These are phyloP conservation scores for Annona cherimola DNA, from an alignment of 164 flowering plant genomes.

Conservation along the genomic window DNA sequence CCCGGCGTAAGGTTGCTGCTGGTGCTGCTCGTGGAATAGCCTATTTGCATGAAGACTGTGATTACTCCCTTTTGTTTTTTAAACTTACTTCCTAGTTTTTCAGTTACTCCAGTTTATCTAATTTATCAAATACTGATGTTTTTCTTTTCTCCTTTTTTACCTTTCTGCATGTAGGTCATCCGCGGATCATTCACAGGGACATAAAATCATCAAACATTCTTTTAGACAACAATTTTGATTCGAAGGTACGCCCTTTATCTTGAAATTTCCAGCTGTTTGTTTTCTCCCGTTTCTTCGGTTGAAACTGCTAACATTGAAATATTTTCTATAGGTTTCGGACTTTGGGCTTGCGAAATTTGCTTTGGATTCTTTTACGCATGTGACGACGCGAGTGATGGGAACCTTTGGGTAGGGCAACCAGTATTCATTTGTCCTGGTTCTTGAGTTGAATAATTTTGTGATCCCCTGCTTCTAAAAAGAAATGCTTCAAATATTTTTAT, in stretches of 20 bases:
- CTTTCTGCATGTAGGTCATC: slow-evolving; percentile 53
- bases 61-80: slow-evolving; percentile 13
- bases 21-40: slow-evolving; percentile 95
- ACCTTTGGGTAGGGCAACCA: slow-evolving; percentile 71
- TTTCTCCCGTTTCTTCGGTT: not conserved
- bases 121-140: not conserved
- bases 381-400: slow-evolving; percentile 91
- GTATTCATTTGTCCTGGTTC: not conserved
- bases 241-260: slow-evolving; percentile 45
- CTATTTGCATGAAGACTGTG: slow-evolving; percentile 93
- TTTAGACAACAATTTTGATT: slow-evolving; percentile 70
- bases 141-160: not conserved
- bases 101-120: not conserved
- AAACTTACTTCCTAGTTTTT: not conserved
- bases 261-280: not conserved
- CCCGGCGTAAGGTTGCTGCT: slow-evolving; percentile 60
- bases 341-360: slow-evolving; percentile 90
- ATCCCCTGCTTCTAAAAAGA: not conserved
- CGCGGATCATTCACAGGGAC: slow-evolving; percentile 88
- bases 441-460: not conserved
- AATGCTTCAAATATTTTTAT: not conserved
- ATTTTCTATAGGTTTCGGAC: slow-evolving; percentile 65
- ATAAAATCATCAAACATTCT: slow-evolving; percentile 94
- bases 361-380: slow-evolving; percentile 66
- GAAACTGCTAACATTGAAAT: slow-evolving; percentile 5